Evolutionary conservation across 768 basidiomycete genomes (phyloP), one percentile per base, ranked within the genome.

Genomic region (Leccinum subgranulosum): DNA sequence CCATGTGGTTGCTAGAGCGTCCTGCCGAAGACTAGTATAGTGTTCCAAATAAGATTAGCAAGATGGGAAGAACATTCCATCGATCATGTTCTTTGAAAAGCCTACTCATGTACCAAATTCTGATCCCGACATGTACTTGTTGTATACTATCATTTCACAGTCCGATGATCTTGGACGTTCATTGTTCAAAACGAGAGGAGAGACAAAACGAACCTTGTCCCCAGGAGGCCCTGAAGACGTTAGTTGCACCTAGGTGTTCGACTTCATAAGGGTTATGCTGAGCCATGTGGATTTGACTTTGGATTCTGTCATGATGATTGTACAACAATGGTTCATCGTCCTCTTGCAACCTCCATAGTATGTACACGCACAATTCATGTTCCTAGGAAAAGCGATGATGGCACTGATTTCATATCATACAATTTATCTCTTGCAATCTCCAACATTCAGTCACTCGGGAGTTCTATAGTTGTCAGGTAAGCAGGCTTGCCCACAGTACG

Each of bases 41-140:
- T 29, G 68, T 31, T 31, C 10, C 29, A 4, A 27, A 27, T 10
- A 11, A 31, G 29, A 98, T 49, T 99, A 94, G 93, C 74, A 82
- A 50, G 77, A 80, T 41, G 72, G 95, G 50, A 98, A 96, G 95
- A 81, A 84, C 2, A 92, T 98, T 54, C 88, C 94, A 0, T 76
- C 81, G 23, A 81, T 85, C 28, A 90, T 98, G 88, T 77, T 94
- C 23, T 86, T 86, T 69, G 78, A 90, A 69, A 96, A 91, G 69
- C 94, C 95, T 3, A 98, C 98, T 21, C 11, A 19, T 12, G 12
- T 19, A 21, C 11, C 6, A 6, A 23, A 21, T 7, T 4, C 43
- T 58, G 87, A 97, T 66, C 98, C 46, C 81, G 96, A 97, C 71
- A 92, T 96, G 55, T 96, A 93, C 67, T 79, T 98, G n/a, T 98